Percentiles rank a stretch among this genome's conserved stretches.
Conservation (phyloP, 768 basidiomycete species). For the Daedaleopsis sinensis region DNA sequence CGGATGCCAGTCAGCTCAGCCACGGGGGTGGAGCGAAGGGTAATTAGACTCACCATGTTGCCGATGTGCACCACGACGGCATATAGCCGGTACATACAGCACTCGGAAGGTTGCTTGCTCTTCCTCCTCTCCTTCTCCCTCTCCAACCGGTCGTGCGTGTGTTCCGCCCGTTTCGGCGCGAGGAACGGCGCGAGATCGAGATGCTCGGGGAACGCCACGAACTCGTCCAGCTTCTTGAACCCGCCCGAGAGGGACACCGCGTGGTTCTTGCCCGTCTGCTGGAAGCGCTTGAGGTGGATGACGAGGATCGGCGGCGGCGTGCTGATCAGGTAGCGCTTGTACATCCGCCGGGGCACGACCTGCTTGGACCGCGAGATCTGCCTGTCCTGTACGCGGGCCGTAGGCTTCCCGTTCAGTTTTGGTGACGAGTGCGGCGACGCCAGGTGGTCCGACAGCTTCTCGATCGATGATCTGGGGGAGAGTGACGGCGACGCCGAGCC, state of each 20-base stretch:
- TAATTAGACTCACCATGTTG: slow-evolving; percentile 64
- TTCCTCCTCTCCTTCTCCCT: slow-evolving; percentile 21
- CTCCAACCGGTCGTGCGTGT: slow-evolving; percentile 42
- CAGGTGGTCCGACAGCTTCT: slow-evolving; percentile 14
- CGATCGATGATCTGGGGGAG: slow-evolving; percentile 37
- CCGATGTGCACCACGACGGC: slow-evolving; percentile 88
- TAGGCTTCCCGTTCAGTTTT: not conserved
- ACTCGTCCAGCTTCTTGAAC: slow-evolving; percentile 92
- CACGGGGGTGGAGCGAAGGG: not conserved
- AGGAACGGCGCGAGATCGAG: slow-evolving; percentile 87
- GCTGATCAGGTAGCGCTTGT: slow-evolving; percentile 93
- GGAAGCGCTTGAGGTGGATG: slow-evolving; percentile 93
- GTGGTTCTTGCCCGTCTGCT: slow-evolving; percentile 72
- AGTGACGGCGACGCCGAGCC: slow-evolving; percentile 36
- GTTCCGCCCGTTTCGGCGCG: slow-evolving; percentile 78
- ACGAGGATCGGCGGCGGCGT: slow-evolving; percentile 86
- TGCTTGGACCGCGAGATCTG: slow-evolving; percentile 51
- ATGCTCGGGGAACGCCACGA: slow-evolving; percentile 84
- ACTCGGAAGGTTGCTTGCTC: slow-evolving; percentile 29
- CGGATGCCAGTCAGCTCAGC: not conserved
- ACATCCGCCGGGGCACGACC: slow-evolving; percentile 79
- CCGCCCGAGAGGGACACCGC: slow-evolving; percentile 66
- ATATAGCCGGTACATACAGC: slow-evolving; percentile 71
- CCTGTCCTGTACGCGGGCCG: not conserved
- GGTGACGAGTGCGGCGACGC: not conserved